These are phyloP conservation scores for Trebouxia gelatinosa DNA, from an alignment of 163 green algal genomes.

Conservation along the genomic window DNA sequence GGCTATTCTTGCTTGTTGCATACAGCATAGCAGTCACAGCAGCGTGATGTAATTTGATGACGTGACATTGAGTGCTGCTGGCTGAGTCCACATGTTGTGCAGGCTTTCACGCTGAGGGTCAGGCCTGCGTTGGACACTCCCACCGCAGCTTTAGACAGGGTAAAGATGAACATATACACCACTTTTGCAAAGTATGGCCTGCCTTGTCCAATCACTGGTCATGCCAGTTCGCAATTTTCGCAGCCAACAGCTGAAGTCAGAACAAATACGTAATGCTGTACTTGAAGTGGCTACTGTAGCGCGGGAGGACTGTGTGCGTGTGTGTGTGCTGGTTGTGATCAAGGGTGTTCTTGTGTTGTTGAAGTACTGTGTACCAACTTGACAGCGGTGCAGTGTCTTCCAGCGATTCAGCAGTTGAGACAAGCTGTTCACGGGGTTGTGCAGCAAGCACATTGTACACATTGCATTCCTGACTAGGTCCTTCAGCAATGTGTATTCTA, in stretches of 20 bases:
- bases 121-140: conserved; percentile 84
- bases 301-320: too few relatives aligned
- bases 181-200: conserved; percentile 81
- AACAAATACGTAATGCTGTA: conserved; percentile 2
- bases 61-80: neutral
- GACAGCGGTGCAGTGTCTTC: too few relatives aligned
- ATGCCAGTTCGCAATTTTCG: conserved; percentile 1
- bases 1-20: neutral
- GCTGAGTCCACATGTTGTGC: conserved; percentile 23
- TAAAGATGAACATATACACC: conserved; percentile 91
- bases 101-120: conserved; percentile 85
- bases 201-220: conserved; percentile 87
- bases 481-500: too few relatives aligned
- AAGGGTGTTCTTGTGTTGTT: neutral
- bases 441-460: too few relatives aligned
- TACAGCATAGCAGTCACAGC: neutral
- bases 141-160: conserved; percentile 70
- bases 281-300: too few relatives aligned
- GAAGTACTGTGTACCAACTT: neutral
- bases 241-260: conserved; percentile 16
- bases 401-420: too few relatives aligned
- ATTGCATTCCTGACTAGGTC: too few relatives aligned
- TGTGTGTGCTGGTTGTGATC: too few relatives aligned
- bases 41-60: neutral
- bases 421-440: too few relatives aligned